Conservation (phyloP, 2,329 filamentous ascomycete genomes). For the Fusarium duplospermum region DNA sequence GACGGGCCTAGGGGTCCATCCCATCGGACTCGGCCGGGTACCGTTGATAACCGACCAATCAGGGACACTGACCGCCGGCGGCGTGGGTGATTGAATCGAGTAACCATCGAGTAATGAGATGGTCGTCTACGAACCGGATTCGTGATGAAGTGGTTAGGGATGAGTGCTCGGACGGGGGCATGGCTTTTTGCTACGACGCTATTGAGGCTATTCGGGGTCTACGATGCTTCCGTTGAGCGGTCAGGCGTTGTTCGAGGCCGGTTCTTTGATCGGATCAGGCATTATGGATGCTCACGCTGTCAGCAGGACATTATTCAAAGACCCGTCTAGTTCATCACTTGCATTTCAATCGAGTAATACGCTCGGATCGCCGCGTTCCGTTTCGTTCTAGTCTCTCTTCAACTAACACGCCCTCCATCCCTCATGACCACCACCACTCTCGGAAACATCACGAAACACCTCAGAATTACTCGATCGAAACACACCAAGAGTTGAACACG, state of each 20-base stretch:
- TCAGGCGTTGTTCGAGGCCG: not conserved
- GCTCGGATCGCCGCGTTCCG: not conserved
- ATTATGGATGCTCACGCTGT: not conserved
- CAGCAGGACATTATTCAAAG: constrained; percentile 3
- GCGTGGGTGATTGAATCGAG: constrained; percentile 57
- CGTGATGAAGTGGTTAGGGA: not conserved
- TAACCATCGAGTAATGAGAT: constrained; percentile 57
- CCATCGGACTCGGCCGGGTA: constrained; percentile 40
- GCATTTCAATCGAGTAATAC: constrained; percentile 34
- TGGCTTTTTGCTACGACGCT: not conserved
- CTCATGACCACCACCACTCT: not conserved
- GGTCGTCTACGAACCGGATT: not conserved
- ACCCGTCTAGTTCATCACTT: not conserved
- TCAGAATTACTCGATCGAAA: constrained; percentile 32
- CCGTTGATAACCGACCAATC: constrained; percentile 41
- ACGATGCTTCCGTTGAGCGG: not conserved
- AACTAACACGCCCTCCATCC: not conserved
- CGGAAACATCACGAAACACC: not conserved
- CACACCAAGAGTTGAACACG: constrained; percentile 6
- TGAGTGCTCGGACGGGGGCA: constrained; percentile 3
- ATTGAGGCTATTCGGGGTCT: constrained; percentile 17
- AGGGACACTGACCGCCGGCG: constrained; percentile 27
- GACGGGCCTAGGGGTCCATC: constrained; percentile 29
- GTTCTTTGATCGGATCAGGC: not conserved
- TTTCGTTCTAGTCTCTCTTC: constrained; percentile 8